Evolutionary conservation across 805 yeast species (phyloP).

Genomic region (Barnettozyma salicaria): DNA sequence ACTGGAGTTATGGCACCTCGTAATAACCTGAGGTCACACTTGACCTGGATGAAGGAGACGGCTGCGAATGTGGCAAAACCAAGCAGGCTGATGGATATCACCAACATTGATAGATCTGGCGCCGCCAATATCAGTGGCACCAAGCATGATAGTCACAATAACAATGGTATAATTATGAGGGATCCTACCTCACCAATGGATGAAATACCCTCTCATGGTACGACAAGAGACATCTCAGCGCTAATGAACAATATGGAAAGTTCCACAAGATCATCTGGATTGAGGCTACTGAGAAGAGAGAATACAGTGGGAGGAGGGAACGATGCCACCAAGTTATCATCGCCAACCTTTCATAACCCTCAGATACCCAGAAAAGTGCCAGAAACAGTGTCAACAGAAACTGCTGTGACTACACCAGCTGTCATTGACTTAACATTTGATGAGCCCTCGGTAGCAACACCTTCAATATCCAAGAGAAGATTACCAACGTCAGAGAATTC

Average conservation of each 20-base stretch:
- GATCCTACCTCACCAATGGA: too few relatives aligned
- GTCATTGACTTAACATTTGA: conserved; percentile 27
- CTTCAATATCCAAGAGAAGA: neutral
- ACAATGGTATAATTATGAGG: too few relatives aligned
- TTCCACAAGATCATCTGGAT: conserved; percentile 13
- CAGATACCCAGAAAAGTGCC: conserved; percentile 5
- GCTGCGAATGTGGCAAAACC: conserved; percentile 22
- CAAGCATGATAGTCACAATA: neutral
- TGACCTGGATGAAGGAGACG: conserved; percentile 24
- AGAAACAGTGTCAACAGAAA: conserved; percentile 3
- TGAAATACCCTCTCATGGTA: neutral
- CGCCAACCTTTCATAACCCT: conserved; percentile 13
- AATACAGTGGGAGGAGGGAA: conserved; percentile 10
- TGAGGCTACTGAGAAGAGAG: conserved; percentile 21
- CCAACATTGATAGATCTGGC: neutral
- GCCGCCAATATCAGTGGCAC: neutral
- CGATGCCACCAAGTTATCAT: conserved; percentile 13
- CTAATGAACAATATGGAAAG: conserved; percentile 11
- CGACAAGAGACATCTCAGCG: conserved; percentile 5
- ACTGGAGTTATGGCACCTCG: conserved; percentile 17
- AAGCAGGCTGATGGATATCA: conserved; percentile 14
- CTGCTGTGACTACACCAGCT: conserved; percentile 5
- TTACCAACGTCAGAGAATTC: neutral
- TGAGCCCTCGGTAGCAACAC: conserved; percentile 11
- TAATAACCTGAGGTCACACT: conserved; percentile 26